Evolutionary conservation across 768 basidiomycete species (phyloP), one percentile per base, ranked within the genome.

Genomic region (Rhodotorula taiwanensis): DNA sequence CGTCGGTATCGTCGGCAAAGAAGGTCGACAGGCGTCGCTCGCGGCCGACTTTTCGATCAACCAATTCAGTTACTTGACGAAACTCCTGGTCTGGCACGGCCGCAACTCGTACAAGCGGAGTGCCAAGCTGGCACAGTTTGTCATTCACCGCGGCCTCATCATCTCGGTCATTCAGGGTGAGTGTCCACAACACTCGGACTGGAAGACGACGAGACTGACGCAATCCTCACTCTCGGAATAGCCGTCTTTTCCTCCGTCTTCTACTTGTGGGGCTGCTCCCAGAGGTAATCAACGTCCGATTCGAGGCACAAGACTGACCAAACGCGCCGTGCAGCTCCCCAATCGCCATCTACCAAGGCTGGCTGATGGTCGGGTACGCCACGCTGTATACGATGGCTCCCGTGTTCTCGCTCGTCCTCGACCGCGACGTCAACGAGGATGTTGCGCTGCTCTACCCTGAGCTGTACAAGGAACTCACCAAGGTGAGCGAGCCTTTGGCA

Each of bases 111-210:
- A 99, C 77, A 89, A 95, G 53, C 91, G 95, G 68, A 92, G 89
- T 0, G 93, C 95, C 39, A 99, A 98, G 75, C 81, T 99, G 31
- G 91, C 94, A 0, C 95, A 98, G 76, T 99, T 99, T 72, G 93
- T 99, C 69, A 98, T 98, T 69, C 95, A 98, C 47, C 61, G 71
- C 15, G 72, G 72, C 31, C 79, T 99, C 50, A 95, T 97, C 76
- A 95, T 98, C 62, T 92, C 91, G 14, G 83, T 98, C 71, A 98
- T 99, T 83, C 95, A 99, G 77, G 92, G 93, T 21, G 91, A 94
- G 11, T 97, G 93, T 74, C 89, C 39, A 31, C 15, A 88, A 13
- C 84, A 88, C 4, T 21, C 27, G 31, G 33, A 13, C 39, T 7
- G 25, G 5, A 15, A 4, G 25, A 2, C 5, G 21, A 3, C 20